These are phyloP conservation scores for Leishmania major DNA, from an alignment of 208 protist species.

Conservation along the genomic window DNA sequence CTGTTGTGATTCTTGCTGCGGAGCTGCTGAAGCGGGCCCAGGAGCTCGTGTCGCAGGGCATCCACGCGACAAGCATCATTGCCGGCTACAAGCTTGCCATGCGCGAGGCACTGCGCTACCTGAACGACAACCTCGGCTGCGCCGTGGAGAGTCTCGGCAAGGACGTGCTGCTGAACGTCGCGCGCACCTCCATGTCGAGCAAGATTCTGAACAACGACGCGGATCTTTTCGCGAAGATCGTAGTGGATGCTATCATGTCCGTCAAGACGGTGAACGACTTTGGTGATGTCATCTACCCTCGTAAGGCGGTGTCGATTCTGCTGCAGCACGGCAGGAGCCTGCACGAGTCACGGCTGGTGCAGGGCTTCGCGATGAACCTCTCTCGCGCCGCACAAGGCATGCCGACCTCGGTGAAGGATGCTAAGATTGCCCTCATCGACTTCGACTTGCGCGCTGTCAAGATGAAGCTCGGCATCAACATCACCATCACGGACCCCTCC, in stretches of 20 bases:
- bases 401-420: slow-evolving; percentile 95
- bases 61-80: slow-evolving; percentile 99
- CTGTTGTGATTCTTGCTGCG: slow-evolving; percentile 99
- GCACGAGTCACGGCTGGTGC: slow-evolving; percentile 92
- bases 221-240: slow-evolving; percentile 98
- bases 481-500: slow-evolving; percentile 97
- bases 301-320: slow-evolving; percentile 98
- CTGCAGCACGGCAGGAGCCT: slow-evolving; percentile 97
- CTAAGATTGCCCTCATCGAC: slow-evolving; percentile 99
- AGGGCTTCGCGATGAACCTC: slow-evolving; percentile 98
- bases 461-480: slow-evolving; percentile 98
- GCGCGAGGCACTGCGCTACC: slow-evolving; percentile 96
- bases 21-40: slow-evolving; percentile 98
- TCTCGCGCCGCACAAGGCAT: slow-evolving; percentile 98
- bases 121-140: slow-evolving; percentile 91
- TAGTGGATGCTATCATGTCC: slow-evolving; percentile 91
- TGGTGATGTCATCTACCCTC: slow-evolving; percentile 96
- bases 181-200: slow-evolving; percentile 99
- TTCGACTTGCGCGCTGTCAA: slow-evolving; percentile 98
- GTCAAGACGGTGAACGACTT: slow-evolving; percentile 94
- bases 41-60: slow-evolving; percentile 96
- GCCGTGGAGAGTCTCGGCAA: slow-evolving; percentile 91
- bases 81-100: slow-evolving; percentile 98
- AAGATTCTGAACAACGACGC: slow-evolving; percentile 98
- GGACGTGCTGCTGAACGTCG: slow-evolving; percentile 97